A percentile compares a stretch with the other conserved stretches of the same genome.
phyloP scores from a whole-genome alignment of 2,329 filamentous ascomycete species.

The Diaporthe longicolla region DNA sequence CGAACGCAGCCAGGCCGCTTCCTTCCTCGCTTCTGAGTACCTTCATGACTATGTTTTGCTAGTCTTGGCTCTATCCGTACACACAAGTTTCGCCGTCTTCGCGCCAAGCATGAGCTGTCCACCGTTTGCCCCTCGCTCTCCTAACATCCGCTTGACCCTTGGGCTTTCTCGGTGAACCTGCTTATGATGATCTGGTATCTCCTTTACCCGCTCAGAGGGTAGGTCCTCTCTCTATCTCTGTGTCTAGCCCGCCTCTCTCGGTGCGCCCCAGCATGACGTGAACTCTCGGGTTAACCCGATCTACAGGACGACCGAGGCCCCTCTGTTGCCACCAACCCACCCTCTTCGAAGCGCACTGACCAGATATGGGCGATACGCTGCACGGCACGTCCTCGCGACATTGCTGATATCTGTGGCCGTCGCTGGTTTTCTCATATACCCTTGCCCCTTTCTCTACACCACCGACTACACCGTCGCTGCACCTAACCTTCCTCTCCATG shows the following conservation, averaged over 20 bases:
- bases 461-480: constrained; percentile 79
- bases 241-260: constrained; percentile 44
- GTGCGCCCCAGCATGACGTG: neutral
- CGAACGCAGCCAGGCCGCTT: constrained; percentile 1
- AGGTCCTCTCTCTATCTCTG: constrained; percentile 54
- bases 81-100: constrained; percentile 22
- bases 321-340: constrained; percentile 73
- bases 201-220: constrained; percentile 83
- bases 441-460: constrained; percentile 81
- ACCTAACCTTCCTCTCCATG: constrained; percentile 81
- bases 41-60: neutral
- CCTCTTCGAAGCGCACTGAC: constrained; percentile 76
- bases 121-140: constrained; percentile 22
- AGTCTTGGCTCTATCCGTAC: neutral
- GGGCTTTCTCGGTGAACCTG: constrained; percentile 35
- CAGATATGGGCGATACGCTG: constrained; percentile 78
- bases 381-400: constrained; percentile 81
- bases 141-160: constrained; percentile 20
- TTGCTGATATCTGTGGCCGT: constrained; percentile 81
- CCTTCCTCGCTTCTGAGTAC: neutral
- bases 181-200: constrained; percentile 80
- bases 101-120: constrained; percentile 42
- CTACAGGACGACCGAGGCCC: constrained; percentile 79
- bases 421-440: constrained; percentile 79
- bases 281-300: neutral